phyloP scores from a whole-genome alignment of 1,284 basidiomycete species.

The Chalciporus sp. region DNA sequence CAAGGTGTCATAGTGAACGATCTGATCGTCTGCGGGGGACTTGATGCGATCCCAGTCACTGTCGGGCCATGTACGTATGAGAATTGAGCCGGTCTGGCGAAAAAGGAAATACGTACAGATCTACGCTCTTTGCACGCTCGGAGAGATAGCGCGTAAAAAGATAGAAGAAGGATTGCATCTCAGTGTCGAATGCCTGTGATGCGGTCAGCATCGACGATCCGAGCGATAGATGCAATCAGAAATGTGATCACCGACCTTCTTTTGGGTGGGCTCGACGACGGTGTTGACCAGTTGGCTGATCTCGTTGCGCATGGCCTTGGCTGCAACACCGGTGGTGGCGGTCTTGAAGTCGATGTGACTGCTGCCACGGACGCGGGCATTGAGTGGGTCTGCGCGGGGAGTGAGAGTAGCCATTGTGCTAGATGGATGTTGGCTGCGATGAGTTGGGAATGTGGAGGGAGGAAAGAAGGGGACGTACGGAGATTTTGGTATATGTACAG shows the following conservation, averaged over 20 bases:
- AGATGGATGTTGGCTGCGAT: conserved; percentile 14
- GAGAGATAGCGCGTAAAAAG: conserved; percentile 98
- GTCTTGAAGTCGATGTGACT: conserved; percentile 93
- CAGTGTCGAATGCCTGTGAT: conserved; percentile 87
- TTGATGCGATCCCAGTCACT: conserved; percentile 99
- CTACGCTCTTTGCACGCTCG: conserved; percentile 92
- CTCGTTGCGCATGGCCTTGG: conserved; percentile 99
- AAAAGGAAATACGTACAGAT: conserved; percentile 71
- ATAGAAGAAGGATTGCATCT: conserved; percentile 99
- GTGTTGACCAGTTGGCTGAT: conserved; percentile 90
- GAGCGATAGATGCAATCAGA: neutral
- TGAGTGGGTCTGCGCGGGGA: conserved; percentile 64
- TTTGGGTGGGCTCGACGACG: conserved; percentile 77
- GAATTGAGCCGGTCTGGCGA: conserved; percentile 3
- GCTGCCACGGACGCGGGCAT: conserved; percentile 65
- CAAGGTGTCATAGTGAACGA: conserved; percentile 86
- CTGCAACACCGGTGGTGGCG: conserved; percentile 95
- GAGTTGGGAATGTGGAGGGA: conserved; percentile 2
- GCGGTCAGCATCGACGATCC: conserved; percentile 11
- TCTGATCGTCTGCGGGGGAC: conserved; percentile 91
- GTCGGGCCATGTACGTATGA: conserved; percentile 18
- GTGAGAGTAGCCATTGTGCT: conserved; percentile 59
- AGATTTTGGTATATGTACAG: conserved; percentile 55
- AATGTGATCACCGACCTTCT: conserved; percentile 74
- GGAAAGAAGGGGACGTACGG: conserved; percentile 37